A percentile compares a stretch with the other conserved stretches of the same genome.
These are phyloP conservation scores for Fusarium pseudonygamai DNA, from an alignment of 2,329 filamentous ascomycete genomes.

Conservation along the genomic window DNA sequence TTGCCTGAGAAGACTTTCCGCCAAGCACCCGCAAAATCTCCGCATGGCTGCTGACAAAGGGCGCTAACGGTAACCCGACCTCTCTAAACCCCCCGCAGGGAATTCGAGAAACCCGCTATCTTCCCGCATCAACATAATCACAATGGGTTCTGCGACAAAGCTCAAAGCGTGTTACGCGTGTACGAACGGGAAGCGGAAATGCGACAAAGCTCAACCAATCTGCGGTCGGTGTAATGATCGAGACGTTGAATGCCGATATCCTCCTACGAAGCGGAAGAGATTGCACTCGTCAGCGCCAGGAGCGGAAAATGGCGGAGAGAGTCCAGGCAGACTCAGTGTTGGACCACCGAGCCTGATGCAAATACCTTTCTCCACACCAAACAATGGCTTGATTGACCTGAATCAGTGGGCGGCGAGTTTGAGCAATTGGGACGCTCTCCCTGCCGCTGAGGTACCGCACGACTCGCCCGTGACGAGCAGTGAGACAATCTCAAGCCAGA, in stretches of 20 bases:
- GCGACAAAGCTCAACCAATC: conserved; percentile 2
- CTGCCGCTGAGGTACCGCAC: not conserved
- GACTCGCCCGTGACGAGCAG: not conserved
- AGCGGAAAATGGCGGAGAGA: not conserved
- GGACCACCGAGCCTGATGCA: not conserved
- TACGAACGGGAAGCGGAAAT: not conserved
- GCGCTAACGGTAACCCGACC: not conserved
- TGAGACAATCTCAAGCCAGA: not conserved
- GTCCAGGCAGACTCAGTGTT: not conserved
- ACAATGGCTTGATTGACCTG: not conserved
- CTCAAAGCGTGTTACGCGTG: conserved; percentile 1
- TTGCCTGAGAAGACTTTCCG: not conserved
- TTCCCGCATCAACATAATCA: not conserved
- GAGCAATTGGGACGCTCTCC: not conserved
- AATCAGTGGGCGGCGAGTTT: conserved; percentile 2
- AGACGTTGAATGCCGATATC: conserved; percentile 11
- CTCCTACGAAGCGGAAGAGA: not conserved
- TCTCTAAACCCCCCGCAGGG: not conserved
- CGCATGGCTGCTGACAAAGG: conserved; percentile 6
- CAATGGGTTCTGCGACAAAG: not conserved
- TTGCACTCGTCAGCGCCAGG: not conserved
- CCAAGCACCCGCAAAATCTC: not conserved
- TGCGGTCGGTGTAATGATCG: conserved; percentile 6
- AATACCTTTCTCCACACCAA: not conserved
- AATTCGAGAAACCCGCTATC: not conserved